Conservation (phyloP, 768 basidiomycete species). For the Leucocoprinus leucothites region DNA sequence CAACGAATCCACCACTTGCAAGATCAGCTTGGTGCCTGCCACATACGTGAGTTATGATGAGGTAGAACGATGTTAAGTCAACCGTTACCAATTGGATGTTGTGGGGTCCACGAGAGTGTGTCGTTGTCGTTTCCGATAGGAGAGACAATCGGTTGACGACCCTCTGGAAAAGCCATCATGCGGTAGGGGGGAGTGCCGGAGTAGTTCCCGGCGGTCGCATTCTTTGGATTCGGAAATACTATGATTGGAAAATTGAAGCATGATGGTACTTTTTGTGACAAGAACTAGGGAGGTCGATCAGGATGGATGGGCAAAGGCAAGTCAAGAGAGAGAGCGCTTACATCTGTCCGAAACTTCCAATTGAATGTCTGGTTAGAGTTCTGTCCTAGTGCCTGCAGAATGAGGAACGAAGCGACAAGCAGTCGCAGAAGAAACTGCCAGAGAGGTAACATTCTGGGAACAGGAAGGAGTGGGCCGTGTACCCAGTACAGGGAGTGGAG, state of each 20-base stretch:
- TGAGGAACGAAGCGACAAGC: background rate
- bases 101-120: constrained; percentile 34
- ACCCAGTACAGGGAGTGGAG: background rate
- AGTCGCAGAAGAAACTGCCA: background rate
- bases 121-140: constrained; percentile 30
- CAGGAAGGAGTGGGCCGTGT: background rate
- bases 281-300: background rate
- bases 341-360: constrained; percentile 25
- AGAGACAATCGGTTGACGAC: constrained; percentile 30
- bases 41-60: background rate
- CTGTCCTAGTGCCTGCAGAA: constrained; percentile 13
- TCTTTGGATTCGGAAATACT: constrained; percentile 7
- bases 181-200: constrained; percentile 34
- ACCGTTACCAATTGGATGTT: constrained; percentile 36
- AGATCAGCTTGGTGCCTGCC: constrained; percentile 39
- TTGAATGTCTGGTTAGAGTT: constrained; percentile 22
- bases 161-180: constrained; percentile 38
- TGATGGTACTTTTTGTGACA: constrained; percentile 9
- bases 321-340: background rate
- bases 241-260: background rate
- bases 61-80: background rate
- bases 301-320: background rate
- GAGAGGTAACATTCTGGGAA: background rate
- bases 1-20: constrained; percentile 42
- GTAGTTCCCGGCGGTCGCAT: constrained; percentile 9